phyloP scores from a whole-genome alignment of 176 grass and related monocot species.

The Echinochloa phyllopogon region DNA sequence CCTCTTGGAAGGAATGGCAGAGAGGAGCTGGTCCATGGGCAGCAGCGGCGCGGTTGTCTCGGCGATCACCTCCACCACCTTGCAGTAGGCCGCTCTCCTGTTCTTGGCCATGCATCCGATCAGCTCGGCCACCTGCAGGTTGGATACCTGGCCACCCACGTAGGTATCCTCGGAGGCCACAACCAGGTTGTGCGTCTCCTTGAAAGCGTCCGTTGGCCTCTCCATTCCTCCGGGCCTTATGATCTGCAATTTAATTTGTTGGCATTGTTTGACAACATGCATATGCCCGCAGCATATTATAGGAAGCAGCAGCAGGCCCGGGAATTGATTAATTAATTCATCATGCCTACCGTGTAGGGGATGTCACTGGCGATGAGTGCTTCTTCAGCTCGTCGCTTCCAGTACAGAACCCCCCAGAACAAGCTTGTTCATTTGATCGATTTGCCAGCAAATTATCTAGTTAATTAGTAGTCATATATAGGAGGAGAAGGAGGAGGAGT shows the following conservation, averaged over 20 bases:
- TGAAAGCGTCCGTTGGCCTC: slow-evolving; percentile 86
- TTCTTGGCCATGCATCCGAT: slow-evolving; percentile 79
- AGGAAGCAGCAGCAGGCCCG: too few relatives aligned
- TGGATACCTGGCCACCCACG: slow-evolving; percentile 86
- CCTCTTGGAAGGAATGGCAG: slow-evolving; percentile 62
- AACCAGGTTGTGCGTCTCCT: slow-evolving; percentile 95
- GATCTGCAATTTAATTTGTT: slow-evolving; percentile 46
- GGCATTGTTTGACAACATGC: too few relatives aligned
- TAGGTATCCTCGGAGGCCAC: slow-evolving; percentile 78
- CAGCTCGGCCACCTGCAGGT: slow-evolving; percentile 93
- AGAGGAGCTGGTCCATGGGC: slow-evolving; percentile 81
- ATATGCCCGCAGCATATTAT: too few relatives aligned
- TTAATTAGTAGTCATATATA: too few relatives aligned
- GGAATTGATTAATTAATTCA: not conserved
- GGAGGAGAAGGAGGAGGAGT: too few relatives aligned
- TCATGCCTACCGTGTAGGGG: slow-evolving; percentile 70
- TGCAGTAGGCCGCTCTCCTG: slow-evolving; percentile 68
- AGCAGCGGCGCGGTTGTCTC: slow-evolving; percentile 77
- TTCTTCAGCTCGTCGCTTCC: slow-evolving; percentile 95
- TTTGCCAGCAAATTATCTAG: too few relatives aligned
- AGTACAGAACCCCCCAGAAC: slow-evolving; percentile 87
- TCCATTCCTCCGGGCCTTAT: slow-evolving; percentile 95
- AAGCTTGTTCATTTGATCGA: slow-evolving; percentile 40
- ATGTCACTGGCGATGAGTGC: slow-evolving; percentile 74
- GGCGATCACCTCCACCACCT: slow-evolving; percentile 77